phyloP scores from a whole-genome alignment of 306 rosid genomes.

The Luffa aegyptiaca region DNA sequence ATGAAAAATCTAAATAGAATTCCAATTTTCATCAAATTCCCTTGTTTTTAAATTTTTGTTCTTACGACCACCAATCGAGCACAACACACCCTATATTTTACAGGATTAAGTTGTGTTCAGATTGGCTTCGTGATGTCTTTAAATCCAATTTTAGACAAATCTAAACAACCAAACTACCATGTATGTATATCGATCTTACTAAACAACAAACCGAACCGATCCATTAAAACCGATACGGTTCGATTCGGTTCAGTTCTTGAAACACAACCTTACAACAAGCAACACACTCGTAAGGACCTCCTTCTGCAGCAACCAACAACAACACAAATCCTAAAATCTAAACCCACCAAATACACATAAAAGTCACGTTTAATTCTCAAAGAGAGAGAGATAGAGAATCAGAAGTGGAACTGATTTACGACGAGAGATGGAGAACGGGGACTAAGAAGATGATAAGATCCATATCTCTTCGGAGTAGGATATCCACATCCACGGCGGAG shows the following conservation, averaged over 20 bases:
- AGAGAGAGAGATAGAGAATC: not conserved
- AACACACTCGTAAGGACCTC: not conserved
- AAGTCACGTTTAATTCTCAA: not conserved
- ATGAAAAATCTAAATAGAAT: no score
- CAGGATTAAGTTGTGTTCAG: no score
- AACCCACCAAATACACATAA: not conserved
- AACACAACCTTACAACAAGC: not conserved
- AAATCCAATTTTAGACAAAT: not conserved
- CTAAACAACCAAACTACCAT: not conserved
- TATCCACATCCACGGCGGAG: conserved; percentile 32
- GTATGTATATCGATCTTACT: not conserved
- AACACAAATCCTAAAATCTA: not conserved
- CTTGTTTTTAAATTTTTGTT: no score
- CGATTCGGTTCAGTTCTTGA: not conserved
- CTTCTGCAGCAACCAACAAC: not conserved
- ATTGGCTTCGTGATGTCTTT: not conserved
- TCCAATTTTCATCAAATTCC: no score
- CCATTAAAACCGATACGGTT: not conserved
- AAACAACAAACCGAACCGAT: not conserved
- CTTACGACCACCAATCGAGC: no score
- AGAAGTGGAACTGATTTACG: conserved; percentile 28
- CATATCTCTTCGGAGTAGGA: conserved; percentile 23
- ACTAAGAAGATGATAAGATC: conserved; percentile 39
- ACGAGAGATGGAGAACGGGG: conserved; percentile 25
- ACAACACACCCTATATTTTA: no score